phyloP scores from a whole-genome alignment of 2,329 filamentous ascomycete species.

The Westerdykella ornata region DNA sequence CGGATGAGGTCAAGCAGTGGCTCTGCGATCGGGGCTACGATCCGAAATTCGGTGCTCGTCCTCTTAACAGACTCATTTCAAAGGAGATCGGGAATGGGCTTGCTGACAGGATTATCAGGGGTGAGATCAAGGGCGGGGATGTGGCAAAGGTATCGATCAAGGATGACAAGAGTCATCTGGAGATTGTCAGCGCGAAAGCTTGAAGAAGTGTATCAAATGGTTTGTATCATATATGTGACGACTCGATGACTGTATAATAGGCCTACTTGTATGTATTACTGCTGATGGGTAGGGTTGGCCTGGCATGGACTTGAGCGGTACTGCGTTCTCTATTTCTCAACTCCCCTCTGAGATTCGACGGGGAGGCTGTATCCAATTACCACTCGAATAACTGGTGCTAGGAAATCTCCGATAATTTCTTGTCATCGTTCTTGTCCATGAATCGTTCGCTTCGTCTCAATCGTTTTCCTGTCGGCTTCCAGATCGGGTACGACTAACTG shows the following conservation, averaged over 20 bases:
- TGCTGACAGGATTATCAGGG: constrained; percentile 86
- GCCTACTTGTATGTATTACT: constrained; percentile 1
- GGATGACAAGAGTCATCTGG: constrained; percentile 39
- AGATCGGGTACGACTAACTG: too few relatives aligned
- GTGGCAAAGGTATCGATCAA: constrained; percentile 63
- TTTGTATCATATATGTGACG: constrained; percentile 6
- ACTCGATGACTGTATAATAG: constrained; percentile 20
- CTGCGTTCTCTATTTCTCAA: not conserved
- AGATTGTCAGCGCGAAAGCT: constrained; percentile 11
- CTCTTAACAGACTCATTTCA: constrained; percentile 82
- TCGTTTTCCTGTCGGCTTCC: too few relatives aligned
- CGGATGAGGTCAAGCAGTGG: constrained; percentile 71
- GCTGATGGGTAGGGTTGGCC: not conserved
- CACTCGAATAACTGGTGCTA: not conserved
- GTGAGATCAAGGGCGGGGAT: constrained; percentile 70
- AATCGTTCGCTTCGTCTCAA: too few relatives aligned
- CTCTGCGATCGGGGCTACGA: constrained; percentile 86
- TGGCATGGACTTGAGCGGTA: too few relatives aligned
- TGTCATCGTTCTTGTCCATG: too few relatives aligned
- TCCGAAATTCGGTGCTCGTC: constrained; percentile 81
- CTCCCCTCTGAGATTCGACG: not conserved
- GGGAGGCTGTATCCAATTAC: not conserved
- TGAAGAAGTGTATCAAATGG: constrained; percentile 1
- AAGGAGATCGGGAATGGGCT: constrained; percentile 84
- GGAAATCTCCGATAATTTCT: too few relatives aligned